Base-by-base conservation (phyloP, 2,329 filamentous ascomycete genomes). In the Neonectria punicea region DNA sequence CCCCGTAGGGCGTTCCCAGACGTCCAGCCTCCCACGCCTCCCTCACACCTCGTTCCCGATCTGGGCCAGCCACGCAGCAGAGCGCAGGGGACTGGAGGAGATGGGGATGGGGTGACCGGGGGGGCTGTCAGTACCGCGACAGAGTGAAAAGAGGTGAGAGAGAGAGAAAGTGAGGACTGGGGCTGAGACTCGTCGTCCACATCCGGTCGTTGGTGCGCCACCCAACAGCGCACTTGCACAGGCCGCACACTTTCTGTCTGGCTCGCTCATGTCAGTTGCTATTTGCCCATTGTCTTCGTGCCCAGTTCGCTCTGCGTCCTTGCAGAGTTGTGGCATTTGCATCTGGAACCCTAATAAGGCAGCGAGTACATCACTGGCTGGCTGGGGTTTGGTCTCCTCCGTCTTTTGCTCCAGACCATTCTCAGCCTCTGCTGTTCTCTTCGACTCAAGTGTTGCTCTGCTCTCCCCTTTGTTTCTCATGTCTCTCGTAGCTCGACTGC, bases 51-150 rank as follows among this genome's bases (percentile, higher is more conserved):
- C 72, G 69, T 66, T 67, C 72, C 70, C 72, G 72, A 74, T 74
- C 70, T 74, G 63, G 66, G 53, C 60, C 72, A 74, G 72, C 72
- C 72, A 74, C 70, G 56, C 62, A 68, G 61, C 49, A 57, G 50
- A 66, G 61, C 63, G 70, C 68, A 73, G 69, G 68, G 70, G 70
- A 67, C 67, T 71, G 70, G 69, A 70, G 54, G 53, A 63, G 69
- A 72, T 61, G 63, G 65, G 63, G 60, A 70, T 41, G 20, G 49
- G 30, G 8, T 28, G 39, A 47, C 32, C 16, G 53, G 50, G 39
- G 32, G 39, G 32, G 22, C 44, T 64, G 61, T 64, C 50, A 58
- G 55, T 63, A 55, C 58, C 50, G 55, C 56, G 50, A 32, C 25
- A 25, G 25, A n/a, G 20, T 41, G 22, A 20, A 39, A 32, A 49